These are phyloP conservation scores for Aspergillus puulaauensis DNA, from an alignment of 2,329 filamentous ascomycete species.

Conservation along the genomic window DNA sequence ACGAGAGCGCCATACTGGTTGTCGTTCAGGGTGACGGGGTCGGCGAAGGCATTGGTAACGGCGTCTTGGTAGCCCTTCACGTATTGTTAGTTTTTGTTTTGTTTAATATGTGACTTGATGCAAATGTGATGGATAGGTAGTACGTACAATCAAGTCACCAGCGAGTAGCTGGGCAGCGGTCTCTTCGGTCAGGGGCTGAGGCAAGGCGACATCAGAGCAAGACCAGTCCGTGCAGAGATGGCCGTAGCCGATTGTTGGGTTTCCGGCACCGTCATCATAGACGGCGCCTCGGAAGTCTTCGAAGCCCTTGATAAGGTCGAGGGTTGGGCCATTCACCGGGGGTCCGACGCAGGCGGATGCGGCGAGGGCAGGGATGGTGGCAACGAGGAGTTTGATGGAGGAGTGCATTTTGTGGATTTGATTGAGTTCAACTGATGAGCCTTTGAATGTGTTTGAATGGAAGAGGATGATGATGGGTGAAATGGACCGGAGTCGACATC, in stretches of 20 bases:
- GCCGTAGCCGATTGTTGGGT: conserved; percentile 53
- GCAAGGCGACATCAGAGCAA: conserved; percentile 49
- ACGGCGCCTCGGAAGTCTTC: conserved; percentile 34
- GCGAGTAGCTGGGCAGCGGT: conserved; percentile 44
- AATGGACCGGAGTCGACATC: background rate
- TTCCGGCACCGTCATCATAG: conserved; percentile 45
- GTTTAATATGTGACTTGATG: background rate
- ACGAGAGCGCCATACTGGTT: conserved; percentile 57
- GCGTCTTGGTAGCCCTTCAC: conserved; percentile 37
- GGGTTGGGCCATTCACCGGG: conserved; percentile 34
- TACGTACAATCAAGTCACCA: conserved; percentile 37
- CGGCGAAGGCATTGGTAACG: conserved; percentile 38
- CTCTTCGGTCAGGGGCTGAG: conserved; percentile 46
- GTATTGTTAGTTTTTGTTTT: conserved; percentile 25
- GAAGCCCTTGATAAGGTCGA: conserved; percentile 39
- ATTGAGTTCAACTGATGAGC: background rate
- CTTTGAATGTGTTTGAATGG: too few species aligned
- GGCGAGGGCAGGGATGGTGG: conserved; percentile 1
- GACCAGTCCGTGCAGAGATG: conserved; percentile 46
- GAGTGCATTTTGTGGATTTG: conserved; percentile 5
- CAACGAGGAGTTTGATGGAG: conserved; percentile 2
- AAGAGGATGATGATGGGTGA: background rate
- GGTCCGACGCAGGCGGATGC: conserved; percentile 19
- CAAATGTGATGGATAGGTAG: background rate
- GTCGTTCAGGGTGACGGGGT: conserved; percentile 44